Conservation (phyloP, 805 yeast genomes). For the Wickerhamia fluorescens region DNA sequence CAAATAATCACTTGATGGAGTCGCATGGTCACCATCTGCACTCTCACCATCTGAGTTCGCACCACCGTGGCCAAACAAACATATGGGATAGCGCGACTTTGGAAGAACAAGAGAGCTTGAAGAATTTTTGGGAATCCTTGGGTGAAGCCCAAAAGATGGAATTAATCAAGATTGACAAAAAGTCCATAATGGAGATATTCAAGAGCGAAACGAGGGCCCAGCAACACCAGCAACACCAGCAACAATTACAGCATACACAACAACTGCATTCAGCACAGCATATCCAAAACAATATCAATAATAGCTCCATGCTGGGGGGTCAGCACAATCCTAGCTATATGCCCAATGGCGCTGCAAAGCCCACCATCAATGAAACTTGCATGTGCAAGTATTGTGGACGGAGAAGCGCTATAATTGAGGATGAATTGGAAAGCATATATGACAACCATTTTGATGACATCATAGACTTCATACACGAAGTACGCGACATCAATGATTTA, state of each 20-base stretch:
- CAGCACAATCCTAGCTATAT: too few species aligned
- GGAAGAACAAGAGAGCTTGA: slow-evolving; percentile 47
- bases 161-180: slow-evolving; percentile 60
- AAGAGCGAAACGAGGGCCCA: slow-evolving; percentile 31
- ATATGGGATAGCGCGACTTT: slow-evolving; percentile 43
- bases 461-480: slow-evolving; percentile 31
- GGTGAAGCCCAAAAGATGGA: slow-evolving; percentile 52
- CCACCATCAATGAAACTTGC: slow-evolving; percentile 31
- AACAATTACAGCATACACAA: slow-evolving; percentile 1
- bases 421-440: slow-evolving; percentile 68
- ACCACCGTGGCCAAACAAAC: slow-evolving; percentile 10
- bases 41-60: slow-evolving; percentile 4
- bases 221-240: slow-evolving; percentile 3
- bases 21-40: slow-evolving; percentile 3
- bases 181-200: slow-evolving; percentile 59
- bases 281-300: slow-evolving; percentile 1
- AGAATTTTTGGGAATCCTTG: slow-evolving; percentile 61
- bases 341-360: slow-evolving; percentile 1
- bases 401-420: slow-evolving; percentile 62
- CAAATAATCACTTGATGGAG: slow-evolving; percentile 1
- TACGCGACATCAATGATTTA: slow-evolving; percentile 30
- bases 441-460: slow-evolving; percentile 54
- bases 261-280: slow-evolving; percentile 1
- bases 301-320: too few species aligned
- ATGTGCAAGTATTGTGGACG: slow-evolving; percentile 75